Evolutionary conservation across 805 yeast genomes (phyloP).

Genomic region (Schwanniomyces polymorphus): DNA sequence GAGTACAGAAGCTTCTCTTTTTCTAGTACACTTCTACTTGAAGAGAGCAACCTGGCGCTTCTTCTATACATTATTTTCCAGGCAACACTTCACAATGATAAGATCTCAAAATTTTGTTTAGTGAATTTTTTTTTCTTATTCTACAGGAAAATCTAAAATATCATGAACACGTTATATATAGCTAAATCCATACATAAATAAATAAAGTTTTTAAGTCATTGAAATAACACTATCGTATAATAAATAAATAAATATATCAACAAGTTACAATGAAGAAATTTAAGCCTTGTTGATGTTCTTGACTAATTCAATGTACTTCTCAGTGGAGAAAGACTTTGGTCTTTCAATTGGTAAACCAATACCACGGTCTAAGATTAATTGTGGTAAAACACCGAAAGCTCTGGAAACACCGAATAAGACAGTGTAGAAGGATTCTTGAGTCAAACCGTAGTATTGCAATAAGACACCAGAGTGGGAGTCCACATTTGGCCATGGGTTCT

Average conservation of each 20-base stretch:
- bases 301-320: conserved; percentile 84
- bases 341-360: conserved; percentile 79
- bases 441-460: conserved; percentile 78
- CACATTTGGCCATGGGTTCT: conserved; percentile 85
- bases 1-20: conserved; percentile 33
- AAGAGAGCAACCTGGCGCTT: conserved; percentile 1
- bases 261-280: background rate
- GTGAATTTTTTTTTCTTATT: background rate
- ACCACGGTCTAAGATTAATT: conserved; percentile 76
- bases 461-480: conserved; percentile 79
- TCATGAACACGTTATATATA: conserved; percentile 12
- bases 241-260: conserved; percentile 5
- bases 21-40: background rate
- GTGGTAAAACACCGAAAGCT: conserved; percentile 76
- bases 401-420: conserved; percentile 83
- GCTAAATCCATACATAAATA: conserved; percentile 8
- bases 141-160: background rate
- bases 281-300: conserved; percentile 32
- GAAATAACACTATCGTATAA: conserved; percentile 5
- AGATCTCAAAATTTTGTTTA: background rate
- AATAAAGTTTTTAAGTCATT: conserved; percentile 2
- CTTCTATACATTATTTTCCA: background rate
- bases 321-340: conserved; percentile 89
- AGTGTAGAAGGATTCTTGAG: conserved; percentile 72
- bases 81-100: background rate